Percentiles rank a stretch among this genome's conserved stretches.
These are phyloP conservation scores for Picochlorum sp. DNA, from an alignment of 139 green algal species.

Conservation along the genomic window DNA sequence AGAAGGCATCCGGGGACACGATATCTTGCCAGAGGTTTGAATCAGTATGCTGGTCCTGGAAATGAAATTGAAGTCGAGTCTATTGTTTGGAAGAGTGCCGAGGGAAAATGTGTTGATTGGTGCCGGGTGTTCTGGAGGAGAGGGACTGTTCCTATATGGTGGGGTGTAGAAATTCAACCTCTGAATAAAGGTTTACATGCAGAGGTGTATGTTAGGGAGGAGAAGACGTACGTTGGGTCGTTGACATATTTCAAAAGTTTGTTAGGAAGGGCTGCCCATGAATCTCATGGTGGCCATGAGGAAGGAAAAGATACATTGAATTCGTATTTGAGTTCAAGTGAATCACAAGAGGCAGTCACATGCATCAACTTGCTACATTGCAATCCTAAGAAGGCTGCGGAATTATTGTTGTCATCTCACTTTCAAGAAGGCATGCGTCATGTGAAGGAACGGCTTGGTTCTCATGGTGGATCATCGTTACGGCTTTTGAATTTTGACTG, in stretches of 20 bases:
- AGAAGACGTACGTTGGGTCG: constrained; percentile 72
- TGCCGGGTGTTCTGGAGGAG: constrained; percentile 71
- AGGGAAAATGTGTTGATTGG: constrained; percentile 37
- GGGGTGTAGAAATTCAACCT: constrained; percentile 46
- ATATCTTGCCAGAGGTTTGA: constrained; percentile 91
- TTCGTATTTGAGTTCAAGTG: background rate
- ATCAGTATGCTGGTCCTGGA: constrained; percentile 69
- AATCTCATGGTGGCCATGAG: background rate
- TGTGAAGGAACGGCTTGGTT: constrained; percentile 36
- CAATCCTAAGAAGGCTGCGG: constrained; percentile 45
- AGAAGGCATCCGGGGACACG: constrained; percentile 82
- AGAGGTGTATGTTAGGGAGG: constrained; percentile 67
- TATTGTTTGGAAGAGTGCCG: constrained; percentile 59
- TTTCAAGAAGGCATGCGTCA: constrained; percentile 58
- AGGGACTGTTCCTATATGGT: constrained; percentile 76
- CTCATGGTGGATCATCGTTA: background rate
- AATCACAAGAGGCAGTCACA: constrained; percentile 43
- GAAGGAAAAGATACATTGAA: background rate
- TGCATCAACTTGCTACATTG: constrained; percentile 93
- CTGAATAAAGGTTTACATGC: constrained; percentile 33
- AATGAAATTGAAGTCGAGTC: constrained; percentile 99
- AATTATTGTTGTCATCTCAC: constrained; percentile 62
- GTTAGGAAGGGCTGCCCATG: constrained; percentile 57
- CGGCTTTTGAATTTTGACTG: constrained; percentile 85
- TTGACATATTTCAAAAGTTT: constrained; percentile 68